Evolutionary conservation across 2,329 filamentous ascomycete species (phyloP), one percentile per base, ranked within the genome.

Genomic region (Pyricularia pennisetigena): DNA sequence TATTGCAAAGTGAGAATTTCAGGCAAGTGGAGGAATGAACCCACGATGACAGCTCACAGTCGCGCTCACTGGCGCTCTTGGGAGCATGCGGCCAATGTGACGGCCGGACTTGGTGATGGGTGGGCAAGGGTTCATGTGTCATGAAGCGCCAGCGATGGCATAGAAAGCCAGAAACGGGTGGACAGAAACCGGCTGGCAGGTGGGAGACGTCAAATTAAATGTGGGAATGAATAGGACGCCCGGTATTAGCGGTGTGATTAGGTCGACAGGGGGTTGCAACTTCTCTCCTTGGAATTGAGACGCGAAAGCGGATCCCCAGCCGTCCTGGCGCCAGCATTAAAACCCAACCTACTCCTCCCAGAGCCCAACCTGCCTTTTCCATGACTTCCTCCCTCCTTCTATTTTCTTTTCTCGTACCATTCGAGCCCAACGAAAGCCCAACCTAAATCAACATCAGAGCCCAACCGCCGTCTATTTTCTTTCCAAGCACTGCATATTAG

Each of bases 31-130:
- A 72, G 71, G 14, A 4, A 3, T n/a, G 23, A 49, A 16, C 20
- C 30, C 30, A 32, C 23, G 72, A 73, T 77, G 82, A 80, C 82
- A 83, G 75, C 82, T 79, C 81, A 83, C 77, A 69, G 72, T 70
- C 70, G 71, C 71, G 24, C 23, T 61, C 57, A 61, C 24, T 23
- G 57, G 57, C 57, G 57, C 6, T n/a, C 20, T 49, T 20, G 41
- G 41, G 41, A 49, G 67, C 68, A 67, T 73, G 74, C 80, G 78
- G 76, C 80, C 80, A 77, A 74, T 81, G 81, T 80, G 79, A 82
- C 77, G 81, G 76, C 81, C 76, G 70, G 70, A 64, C 41, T 23
- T 61, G 57, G 57, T 61, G 57, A 61, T 24, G 57, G 24, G 23
- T 26, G 24, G 57, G 57, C n/a, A 26, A 24, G 57, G 57, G 57